Evolutionary conservation across 192 early-diverging fungal genomes (phyloP).

Genomic region (Linnemannia zychae): DNA sequence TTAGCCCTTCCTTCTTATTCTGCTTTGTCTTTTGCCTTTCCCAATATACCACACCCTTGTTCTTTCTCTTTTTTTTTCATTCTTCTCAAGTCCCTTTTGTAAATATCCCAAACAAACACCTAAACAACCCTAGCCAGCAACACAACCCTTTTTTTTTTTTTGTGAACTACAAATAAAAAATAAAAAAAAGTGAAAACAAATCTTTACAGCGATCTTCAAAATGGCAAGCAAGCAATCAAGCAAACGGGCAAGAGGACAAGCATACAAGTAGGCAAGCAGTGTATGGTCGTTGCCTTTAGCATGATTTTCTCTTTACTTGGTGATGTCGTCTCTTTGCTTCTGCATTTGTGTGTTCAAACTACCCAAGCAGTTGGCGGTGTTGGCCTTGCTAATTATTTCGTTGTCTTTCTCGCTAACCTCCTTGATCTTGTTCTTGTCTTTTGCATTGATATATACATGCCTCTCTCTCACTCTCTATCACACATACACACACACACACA

Average conservation of each 20-base stretch:
- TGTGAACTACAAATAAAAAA: slow-evolving; percentile 9
- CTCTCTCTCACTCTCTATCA: neutral
- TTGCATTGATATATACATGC: too few species aligned
- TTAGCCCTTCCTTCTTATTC: neutral
- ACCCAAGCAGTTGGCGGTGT: too few species aligned
- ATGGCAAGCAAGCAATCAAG: too few species aligned
- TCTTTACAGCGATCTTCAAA: too few species aligned
- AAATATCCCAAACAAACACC: slow-evolving; percentile 3
- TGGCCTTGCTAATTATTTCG: too few species aligned
- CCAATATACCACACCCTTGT: neutral
- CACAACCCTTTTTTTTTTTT: neutral
- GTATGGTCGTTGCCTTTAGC: too few species aligned
- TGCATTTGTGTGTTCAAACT: neutral
- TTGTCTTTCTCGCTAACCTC: too few species aligned
- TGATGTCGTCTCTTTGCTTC: neutral
- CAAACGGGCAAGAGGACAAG: too few species aligned
- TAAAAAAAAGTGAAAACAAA: slow-evolving; percentile 12
- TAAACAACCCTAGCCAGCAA: neutral
- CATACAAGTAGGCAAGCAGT: too few species aligned
- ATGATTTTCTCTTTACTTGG: neutral
- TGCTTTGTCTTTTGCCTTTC: slow-evolving; percentile 1
- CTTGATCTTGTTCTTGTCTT: too few species aligned
- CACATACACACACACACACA: neutral
- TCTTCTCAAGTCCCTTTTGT: neutral
- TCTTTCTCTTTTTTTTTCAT: slow-evolving; percentile 1